phyloP scores from a whole-genome alignment of 2,329 filamentous ascomycete species.

The Domatiomyces catenatus region DNA sequence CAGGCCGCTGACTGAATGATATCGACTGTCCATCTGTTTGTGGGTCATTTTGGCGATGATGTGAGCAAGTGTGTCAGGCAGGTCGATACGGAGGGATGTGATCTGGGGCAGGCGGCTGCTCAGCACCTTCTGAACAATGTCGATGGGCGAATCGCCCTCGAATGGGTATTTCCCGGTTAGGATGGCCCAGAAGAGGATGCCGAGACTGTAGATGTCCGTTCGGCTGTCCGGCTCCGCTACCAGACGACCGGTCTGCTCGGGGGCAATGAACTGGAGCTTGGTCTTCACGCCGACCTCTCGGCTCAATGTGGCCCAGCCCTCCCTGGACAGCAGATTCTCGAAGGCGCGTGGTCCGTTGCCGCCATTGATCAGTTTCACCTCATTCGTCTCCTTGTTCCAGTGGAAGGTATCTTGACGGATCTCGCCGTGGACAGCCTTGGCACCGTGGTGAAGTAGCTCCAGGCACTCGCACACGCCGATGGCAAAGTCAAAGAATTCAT shows the following conservation, averaged over 20 bases:
- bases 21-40: constrained; percentile 73
- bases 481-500: constrained; percentile 75
- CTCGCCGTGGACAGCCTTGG: constrained; percentile 78
- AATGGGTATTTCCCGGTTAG: constrained; percentile 68
- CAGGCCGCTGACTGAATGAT: constrained; percentile 75
- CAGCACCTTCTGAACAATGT: constrained; percentile 82
- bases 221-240: constrained; percentile 80
- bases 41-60: constrained; percentile 88
- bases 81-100: constrained; percentile 61
- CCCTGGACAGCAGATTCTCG: constrained; percentile 70
- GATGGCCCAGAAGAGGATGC: constrained; percentile 76
- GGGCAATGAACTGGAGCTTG: constrained; percentile 82
- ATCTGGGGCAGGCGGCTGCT: constrained; percentile 63
- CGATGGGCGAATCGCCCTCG: constrained; percentile 62
- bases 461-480: constrained; percentile 74
- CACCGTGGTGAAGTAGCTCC: constrained; percentile 78
- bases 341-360: constrained; percentile 78
- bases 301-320: constrained; percentile 71
- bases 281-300: constrained; percentile 74
- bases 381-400: constrained; percentile 54
- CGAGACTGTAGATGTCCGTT: constrained; percentile 86
- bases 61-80: constrained; percentile 65
- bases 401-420: constrained; percentile 84
- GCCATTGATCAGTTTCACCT: constrained; percentile 68
- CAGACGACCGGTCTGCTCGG: constrained; percentile 86